Conservation (phyloP, 1,284 basidiomycete species). For the Microbotryum silenes-acaulis region DNA sequence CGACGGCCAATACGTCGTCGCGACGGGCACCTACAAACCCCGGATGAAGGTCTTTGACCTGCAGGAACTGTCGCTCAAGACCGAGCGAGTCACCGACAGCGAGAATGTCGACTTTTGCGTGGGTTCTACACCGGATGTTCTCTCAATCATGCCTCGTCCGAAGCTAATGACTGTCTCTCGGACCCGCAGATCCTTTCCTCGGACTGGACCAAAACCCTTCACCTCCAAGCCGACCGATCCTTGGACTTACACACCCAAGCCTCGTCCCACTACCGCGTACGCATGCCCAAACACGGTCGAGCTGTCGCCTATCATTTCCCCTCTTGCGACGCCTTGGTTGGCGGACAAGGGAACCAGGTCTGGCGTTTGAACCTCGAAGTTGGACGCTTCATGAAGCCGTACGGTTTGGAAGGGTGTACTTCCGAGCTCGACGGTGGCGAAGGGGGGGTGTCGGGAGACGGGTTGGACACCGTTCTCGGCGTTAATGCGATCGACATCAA, state of each 20-base stretch:
- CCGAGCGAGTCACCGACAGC: conserved; percentile 89
- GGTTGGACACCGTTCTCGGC: conserved; percentile 53
- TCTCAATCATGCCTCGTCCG: background rate
- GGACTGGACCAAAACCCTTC: conserved; percentile 99
- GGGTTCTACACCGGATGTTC: conserved; percentile 23
- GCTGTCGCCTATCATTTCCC: conserved; percentile 82
- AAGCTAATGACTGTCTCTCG: background rate
- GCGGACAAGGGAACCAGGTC: conserved; percentile 72
- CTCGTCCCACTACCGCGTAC: conserved; percentile 82
- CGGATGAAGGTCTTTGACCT: conserved; percentile 95
- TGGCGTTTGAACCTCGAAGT: conserved; percentile 93
- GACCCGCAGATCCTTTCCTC: conserved; percentile 73
- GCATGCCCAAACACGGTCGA: conserved; percentile 90
- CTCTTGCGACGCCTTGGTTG: conserved; percentile 68
- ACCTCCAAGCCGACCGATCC: conserved; percentile 92
- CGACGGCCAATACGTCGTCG: conserved; percentile 86
- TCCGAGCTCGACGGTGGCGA: conserved; percentile 27
- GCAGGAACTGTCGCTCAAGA: conserved; percentile 86
- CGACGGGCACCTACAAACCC: conserved; percentile 96
- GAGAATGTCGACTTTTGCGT: conserved; percentile 98
- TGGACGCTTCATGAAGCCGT: conserved; percentile 80
- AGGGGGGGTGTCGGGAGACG: conserved; percentile 29
- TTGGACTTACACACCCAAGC: conserved; percentile 91
- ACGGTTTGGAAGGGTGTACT: conserved; percentile 50
- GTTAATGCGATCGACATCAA: conserved; percentile 92